Evolutionary conservation across 2,329 filamentous ascomycete species (phyloP), one percentile per base, ranked within the genome.

Genomic region (Colletotrichum acutatum): DNA sequence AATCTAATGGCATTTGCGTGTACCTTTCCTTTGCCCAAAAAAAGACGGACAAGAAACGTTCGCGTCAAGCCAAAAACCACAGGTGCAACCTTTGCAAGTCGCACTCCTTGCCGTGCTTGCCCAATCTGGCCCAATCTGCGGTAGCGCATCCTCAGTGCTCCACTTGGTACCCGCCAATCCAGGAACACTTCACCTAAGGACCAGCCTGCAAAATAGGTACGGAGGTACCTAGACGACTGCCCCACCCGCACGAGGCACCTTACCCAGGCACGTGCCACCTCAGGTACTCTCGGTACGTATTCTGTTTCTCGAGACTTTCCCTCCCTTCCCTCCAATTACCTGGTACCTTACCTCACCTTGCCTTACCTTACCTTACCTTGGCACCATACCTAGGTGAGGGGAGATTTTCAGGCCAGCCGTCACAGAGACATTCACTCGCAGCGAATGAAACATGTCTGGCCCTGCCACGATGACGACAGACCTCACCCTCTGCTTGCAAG

Each of bases 401-500:
- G 32, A 34, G 11, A 34, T 12, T 9, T 34, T 11, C 1, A 34
- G 32, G 4, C 4, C 32, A 34, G 32, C 32, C 32, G 32, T 34
- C 32, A 19, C 16, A 19, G 37, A 42, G 12, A 42, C 37, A 19
- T 42, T 24, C 30, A n/a, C 54, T 42, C 19, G 16, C 54, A 46
- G 37, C 68, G 62, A 71, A 71, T 68, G 7, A 57, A 37, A 68
- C 22, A 2, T 22, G 34, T 9, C 24, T 26, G 14, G 46, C 30
- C 42, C 57, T 71, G 57, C 46, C 34, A 49, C n/a, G 22, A 71
- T 71, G 68, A 71, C 57, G 64, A 49, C 56, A 68, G 16, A n/a
- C 37, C 32, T 34, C 32, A 5, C 32, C 32, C 32, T 34, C 32
- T 34, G 32, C 32, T 34, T 12, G 11, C 11, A 30, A 9, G 5